Base-by-base conservation (phyloP, 2,329 filamentous ascomycete species). In the Tolypocladium pustulatum region DNA sequence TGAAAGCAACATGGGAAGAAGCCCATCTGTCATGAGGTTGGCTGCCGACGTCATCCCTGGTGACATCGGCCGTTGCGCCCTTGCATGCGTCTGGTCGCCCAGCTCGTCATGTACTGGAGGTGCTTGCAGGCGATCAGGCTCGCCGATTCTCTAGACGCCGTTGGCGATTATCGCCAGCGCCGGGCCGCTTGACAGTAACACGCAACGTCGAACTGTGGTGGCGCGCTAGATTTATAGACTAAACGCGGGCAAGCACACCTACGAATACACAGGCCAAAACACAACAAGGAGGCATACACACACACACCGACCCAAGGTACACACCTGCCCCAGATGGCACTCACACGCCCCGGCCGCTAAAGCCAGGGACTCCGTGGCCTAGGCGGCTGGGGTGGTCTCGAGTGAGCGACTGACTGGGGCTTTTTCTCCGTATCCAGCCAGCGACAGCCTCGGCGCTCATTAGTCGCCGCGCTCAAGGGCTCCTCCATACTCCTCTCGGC, bases 361-460 rank as follows among this genome's bases (percentile, higher is more conserved):
- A 49, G 43, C 43, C 43, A 49, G 25, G 43, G 30, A 20, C 43
- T 49, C 25, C 10, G 15, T 30, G 43, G 43, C 25, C 25, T 30
- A 7, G 43, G 43, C 22, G 43, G 43, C 38, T 49, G 25, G 43
- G 25, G 25, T 25, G 22, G 13, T 34, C 55, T 34, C 40, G 25
- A 36, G 32, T 49, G 40, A 30, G 46, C 55, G 34, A 49, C 30
- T 41, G 54, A 56, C 40, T 34, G 54, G 54, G 54, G 10, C 56
- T 34, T 57, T 22, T 25, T 30, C 30, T 52, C 40, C n/a, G n/a
- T 51, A 46, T 56, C 54, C 40, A 46, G 58, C 57, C 30, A 56
- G 57, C 60, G 46, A 58, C 54, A 49, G 57, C 36, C 41, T 59
- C 46, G 38, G 55, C 55, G 49, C 57, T 55, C 56, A 51, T 57